Base-by-base conservation (phyloP, 2,329 filamentous ascomycete species). In the Aspergillus eucalypticola region DNA sequence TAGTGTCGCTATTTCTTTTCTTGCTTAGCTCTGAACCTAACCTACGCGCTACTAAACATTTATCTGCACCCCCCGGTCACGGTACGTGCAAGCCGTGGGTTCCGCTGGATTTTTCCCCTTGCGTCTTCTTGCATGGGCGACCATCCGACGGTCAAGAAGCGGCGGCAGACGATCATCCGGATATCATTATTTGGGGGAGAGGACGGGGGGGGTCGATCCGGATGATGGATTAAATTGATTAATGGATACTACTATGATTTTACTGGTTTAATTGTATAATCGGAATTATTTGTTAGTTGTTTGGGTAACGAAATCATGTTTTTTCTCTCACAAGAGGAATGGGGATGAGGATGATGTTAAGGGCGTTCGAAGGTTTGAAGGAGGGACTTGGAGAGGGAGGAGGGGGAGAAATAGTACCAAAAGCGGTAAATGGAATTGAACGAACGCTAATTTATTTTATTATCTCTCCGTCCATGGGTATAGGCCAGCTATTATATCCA, bases 101-200 rank as follows among this genome's bases (percentile, higher is more conserved):
- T 58, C 56, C 52, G 58, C 58, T 56, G 44, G 58, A 60, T 64
- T 35, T 35, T 35, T 61, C 64, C 65, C 66, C 67, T 68, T 69
- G 66, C 67, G 59, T 65, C 62, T 23, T 27, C 54, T 35, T 66
- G 61, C 62, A 66, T 59, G 53, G 29, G 32, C 23, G 39, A 60
- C 32, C 41, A 54, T 57, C 50, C 55, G 44, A 29, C 29, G 49
- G 35, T 29, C 32, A 32, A 42, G 38, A 35, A 42, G 32, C 10
- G 48, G 32, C 57, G 60, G 59, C 50, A 66, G 59, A 61, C 56
- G 62, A 66, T 64, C 64, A 56, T 62, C 65, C 64, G 60, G 29
- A 27, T 59, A 55, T 55, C 53, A 55, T 55, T 25, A 55, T 55
- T 55, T 42, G 39, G 44, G 35, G 52, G 52, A 7, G 6, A 35